Evolutionary conservation across 306 rosid genomes (phyloP), one percentile per base, ranked within the genome.

Genomic region (Inga laurina): DNA sequence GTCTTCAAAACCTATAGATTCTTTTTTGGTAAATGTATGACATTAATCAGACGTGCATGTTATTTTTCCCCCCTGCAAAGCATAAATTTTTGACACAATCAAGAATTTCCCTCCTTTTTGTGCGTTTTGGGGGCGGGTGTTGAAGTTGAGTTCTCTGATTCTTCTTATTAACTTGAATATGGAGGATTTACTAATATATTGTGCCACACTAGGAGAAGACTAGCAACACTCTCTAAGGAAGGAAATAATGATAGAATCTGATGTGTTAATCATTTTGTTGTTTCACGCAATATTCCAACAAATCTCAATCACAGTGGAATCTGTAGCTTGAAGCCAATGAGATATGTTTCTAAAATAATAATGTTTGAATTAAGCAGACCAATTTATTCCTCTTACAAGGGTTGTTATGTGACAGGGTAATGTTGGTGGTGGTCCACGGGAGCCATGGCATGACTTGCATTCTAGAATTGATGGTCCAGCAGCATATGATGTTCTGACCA

Each of bases 371-470:
- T 22, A 10, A 43, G 45, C 70, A 70, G 48, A 34, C 56, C 27
- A 52, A 12, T 68, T 69, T 66, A 74, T 76, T 89, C 68, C 45
- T 76, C 81, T 77, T 27, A 34, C 74, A 65, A 71, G 73, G 82
- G n/a, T 83, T 73, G 49, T 85, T 64, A 72, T 64, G 54, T 79
- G 49, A 78, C 90, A 96, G 99, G 97, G 97, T 84, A 92, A 74
- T 68, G 76, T 78, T 22, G 86, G 81, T 82, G 98, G 95, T 69
- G 91, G 98, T 92, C 99, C 97, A 75, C 86, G 99, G 85, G 97
- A 96, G 83, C 99, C 99, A 14, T 96, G 99, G 99, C 99, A 96
- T 77, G 99, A 96, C 88, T 81, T 96, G 90, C 99, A 96, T 87
- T 92, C 97, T 74, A 94, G 84, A 87, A 86, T 96, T 84, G 99